phyloP scores from a whole-genome alignment of 257 asterid species.

The Thymus quinquecostatus region DNA sequence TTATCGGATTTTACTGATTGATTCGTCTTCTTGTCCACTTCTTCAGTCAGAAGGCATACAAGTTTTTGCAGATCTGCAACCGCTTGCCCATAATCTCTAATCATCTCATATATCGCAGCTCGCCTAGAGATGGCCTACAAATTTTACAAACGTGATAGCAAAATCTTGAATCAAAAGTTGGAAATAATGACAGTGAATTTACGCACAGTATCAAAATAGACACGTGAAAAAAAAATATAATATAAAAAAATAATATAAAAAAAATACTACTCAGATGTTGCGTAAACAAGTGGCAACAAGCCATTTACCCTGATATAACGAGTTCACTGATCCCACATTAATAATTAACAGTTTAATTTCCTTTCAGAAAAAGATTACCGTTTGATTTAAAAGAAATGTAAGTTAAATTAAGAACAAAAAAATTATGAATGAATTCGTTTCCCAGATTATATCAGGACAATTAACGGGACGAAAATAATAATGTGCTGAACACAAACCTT shows the following conservation, averaged over 20 bases:
- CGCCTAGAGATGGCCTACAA: slow-evolving; percentile 91
- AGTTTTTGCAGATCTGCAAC: slow-evolving; percentile 78
- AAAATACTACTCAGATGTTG: not conserved
- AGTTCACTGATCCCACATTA: slow-evolving; percentile 22
- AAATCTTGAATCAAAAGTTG: slow-evolving; percentile 3
- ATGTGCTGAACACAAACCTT: slow-evolving; percentile 61
- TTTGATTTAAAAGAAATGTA: not conserved
- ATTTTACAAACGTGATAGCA: not conserved
- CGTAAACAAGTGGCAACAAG: not conserved
- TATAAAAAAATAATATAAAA: too few species aligned
- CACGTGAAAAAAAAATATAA: slow-evolving; percentile 18
- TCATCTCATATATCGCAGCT: slow-evolving; percentile 76
- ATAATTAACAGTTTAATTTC: not conserved
- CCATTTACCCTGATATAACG: not conserved
- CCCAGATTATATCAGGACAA: slow-evolving; percentile 13
- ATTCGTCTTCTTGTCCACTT: slow-evolving; percentile 56
- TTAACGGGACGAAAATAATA: slow-evolving; percentile 5
- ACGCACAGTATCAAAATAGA: slow-evolving; percentile 15
- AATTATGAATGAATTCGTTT: slow-evolving; percentile 18
- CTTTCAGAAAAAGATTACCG: too few species aligned
- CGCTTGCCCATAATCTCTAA: slow-evolving; percentile 90
- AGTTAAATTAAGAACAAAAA: not conserved
- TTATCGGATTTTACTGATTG: slow-evolving; percentile 58
- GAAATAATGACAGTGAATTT: not conserved
- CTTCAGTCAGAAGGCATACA: slow-evolving; percentile 62